phyloP scores from a whole-genome alignment of 306 rosid species.

The Trifolium subterraneum region DNA sequence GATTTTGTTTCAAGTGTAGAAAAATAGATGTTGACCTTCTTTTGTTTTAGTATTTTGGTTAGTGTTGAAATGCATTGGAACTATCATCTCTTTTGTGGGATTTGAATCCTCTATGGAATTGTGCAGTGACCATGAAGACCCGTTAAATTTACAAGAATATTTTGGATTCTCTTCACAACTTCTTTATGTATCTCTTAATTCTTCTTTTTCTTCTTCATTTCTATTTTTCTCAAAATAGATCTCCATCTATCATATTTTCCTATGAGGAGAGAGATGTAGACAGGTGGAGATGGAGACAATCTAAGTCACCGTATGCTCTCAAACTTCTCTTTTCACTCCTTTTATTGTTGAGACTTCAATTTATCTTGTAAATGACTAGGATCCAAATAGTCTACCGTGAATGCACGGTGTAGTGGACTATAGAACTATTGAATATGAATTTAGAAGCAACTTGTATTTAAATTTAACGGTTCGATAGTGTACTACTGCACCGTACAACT shows the following conservation, averaged over 20 bases:
- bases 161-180: too few relatives aligned
- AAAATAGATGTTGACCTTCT: background rate
- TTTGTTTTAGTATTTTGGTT: background rate
- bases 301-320: background rate
- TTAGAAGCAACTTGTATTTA: background rate
- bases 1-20: conserved; percentile 54
- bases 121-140: too few relatives aligned
- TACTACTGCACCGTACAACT: too few relatives aligned
- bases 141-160: too few relatives aligned
- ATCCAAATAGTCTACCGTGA: background rate
- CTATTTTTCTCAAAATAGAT: too few relatives aligned
- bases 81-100: background rate
- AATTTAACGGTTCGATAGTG: background rate
- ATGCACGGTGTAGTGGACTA: background rate
- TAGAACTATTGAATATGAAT: background rate
- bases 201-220: too few relatives aligned
- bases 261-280: too few relatives aligned
- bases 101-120: background rate
- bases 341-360: background rate
- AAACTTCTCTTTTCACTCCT: background rate
- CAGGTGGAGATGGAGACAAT: background rate
- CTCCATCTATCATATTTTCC: too few relatives aligned
- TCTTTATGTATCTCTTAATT: too few relatives aligned
- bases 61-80: conserved; percentile 20
- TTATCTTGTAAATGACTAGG: background rate